Percentiles rank a stretch among this genome's conserved stretches.
These are phyloP conservation scores for Spirogloea muscicola DNA, from an alignment of 139 green algal species.

Conservation along the genomic window DNA sequence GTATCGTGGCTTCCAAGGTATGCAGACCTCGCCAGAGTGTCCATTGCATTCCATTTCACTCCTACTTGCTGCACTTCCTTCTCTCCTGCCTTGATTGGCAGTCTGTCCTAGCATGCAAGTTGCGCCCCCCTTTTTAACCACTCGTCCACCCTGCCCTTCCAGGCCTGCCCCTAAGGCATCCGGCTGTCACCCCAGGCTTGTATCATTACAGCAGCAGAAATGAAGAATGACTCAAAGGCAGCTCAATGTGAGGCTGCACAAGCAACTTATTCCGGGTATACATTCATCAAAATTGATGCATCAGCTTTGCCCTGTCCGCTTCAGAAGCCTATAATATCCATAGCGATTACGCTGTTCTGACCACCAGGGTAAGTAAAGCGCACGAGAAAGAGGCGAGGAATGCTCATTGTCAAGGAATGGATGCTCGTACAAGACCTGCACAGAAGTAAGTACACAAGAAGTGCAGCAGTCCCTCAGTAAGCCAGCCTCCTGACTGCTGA, in stretches of 20 bases:
- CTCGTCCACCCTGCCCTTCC: not conserved
- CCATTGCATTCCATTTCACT: too few relatives aligned
- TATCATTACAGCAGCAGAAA: not conserved
- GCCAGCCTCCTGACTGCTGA: too few relatives aligned
- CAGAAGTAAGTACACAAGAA: not conserved
- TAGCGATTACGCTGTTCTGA: conserved; percentile 27
- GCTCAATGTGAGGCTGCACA: not conserved
- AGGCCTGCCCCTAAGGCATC: not conserved
- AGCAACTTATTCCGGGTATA: not conserved
- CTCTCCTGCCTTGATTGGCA: too few relatives aligned
- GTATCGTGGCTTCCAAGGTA: not conserved
- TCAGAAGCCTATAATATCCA: conserved; percentile 16
- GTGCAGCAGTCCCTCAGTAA: not conserved
- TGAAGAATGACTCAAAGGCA: not conserved
- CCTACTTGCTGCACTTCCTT: too few relatives aligned
- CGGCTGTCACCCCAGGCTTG: too few relatives aligned
- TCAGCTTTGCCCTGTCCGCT: not conserved
- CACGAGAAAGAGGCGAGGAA: conserved; percentile 30
- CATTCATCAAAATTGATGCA: too few relatives aligned
- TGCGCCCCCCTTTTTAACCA: not conserved
- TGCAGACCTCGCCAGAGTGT: not conserved
- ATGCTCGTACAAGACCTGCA: conserved; percentile 24
- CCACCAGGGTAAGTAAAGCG: conserved; percentile 33
- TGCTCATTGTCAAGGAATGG: conserved; percentile 19
- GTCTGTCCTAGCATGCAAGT: not conserved